Conservation (phyloP, 2,329 filamentous ascomycete genomes). For the Monilinia laxa region DNA sequence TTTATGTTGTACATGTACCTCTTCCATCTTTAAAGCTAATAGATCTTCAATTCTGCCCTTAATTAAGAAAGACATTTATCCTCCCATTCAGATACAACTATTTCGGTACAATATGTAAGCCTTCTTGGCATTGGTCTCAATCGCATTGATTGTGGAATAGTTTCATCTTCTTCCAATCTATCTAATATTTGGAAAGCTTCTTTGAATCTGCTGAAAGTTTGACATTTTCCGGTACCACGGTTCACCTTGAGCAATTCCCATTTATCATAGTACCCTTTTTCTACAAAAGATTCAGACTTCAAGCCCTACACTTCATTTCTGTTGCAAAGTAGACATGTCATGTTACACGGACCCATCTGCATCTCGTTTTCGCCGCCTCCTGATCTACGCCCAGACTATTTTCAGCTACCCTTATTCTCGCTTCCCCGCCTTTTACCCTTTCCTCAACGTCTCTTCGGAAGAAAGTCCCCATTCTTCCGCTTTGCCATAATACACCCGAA, state of each 20-base stretch:
- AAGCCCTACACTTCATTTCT: neutral
- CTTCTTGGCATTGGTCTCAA: neutral
- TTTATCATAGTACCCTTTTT: neutral
- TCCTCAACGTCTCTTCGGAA: neutral
- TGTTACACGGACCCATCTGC: neutral
- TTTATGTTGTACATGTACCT: neutral
- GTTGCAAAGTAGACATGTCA: neutral
- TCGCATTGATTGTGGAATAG: neutral
- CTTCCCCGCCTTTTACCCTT: conserved; percentile 2
- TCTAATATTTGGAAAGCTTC: neutral
- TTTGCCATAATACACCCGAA: neutral
- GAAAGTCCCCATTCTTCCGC: neutral
- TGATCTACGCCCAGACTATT: neutral
- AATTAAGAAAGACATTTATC: neutral
- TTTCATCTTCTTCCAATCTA: neutral
- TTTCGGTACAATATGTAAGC: neutral
- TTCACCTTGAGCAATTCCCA: neutral
- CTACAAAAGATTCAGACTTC: neutral
- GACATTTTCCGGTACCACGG: conserved; percentile 5
- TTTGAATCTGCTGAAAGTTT: neutral
- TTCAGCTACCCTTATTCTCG: conserved; percentile 12
- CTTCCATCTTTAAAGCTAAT: too few species aligned
- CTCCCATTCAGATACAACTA: neutral
- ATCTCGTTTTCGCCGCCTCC: conserved; percentile 9
- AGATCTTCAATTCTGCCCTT: neutral